Base-by-base conservation (phyloP, 345 rosid genomes). In the Pugionium cornutum region DNA sequence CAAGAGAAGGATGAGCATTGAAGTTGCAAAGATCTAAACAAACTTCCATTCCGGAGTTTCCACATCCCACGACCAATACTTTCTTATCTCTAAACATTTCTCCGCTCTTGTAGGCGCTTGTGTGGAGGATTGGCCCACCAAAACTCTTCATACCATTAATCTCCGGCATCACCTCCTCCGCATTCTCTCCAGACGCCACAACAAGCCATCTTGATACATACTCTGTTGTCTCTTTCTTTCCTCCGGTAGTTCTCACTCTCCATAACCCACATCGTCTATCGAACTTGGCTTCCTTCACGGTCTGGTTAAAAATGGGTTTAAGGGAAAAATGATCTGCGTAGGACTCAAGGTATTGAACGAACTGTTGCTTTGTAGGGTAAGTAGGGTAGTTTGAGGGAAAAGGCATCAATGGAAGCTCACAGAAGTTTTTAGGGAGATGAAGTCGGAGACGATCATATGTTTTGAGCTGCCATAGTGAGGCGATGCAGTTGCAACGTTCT, bases 11-110 rank as follows among this genome's bases (percentile, higher is more conserved):
- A 31, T 39, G 76, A 57, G 92, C 88, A 60, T 66, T 74, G 55
- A 73, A 75, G 76, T 89, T 84, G 86, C 88, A 83, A 59, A 92
- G 95, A 68, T 92, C 98, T 79, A 92, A 83, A 67, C 82, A 76
- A 42, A 92, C 86, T 76, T 92, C 95, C 98, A 92, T 89, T 50
- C 98, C 98, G 0, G 98, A 92, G 74, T 92, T 92, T 10, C 96
- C 98, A 78, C 96, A 92, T 2, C 98, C 98, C 37, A 92, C 87
- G 1, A 89, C 98, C 76, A 92, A 77, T 39, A 89, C 91, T 9
- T 40, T 77, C 75, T 81, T 82, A 33, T 72, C 82, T 7, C 64
- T 37, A 47, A 87, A 84, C 62, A 67, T 5, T 27, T 83, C 82
- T 0, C 95, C 96, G 4, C 77, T 79, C 70, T 72, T 87, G 43